Evolutionary conservation across 1,284 basidiomycete genomes (phyloP).

Genomic region (Ustilago cynodontis): DNA sequence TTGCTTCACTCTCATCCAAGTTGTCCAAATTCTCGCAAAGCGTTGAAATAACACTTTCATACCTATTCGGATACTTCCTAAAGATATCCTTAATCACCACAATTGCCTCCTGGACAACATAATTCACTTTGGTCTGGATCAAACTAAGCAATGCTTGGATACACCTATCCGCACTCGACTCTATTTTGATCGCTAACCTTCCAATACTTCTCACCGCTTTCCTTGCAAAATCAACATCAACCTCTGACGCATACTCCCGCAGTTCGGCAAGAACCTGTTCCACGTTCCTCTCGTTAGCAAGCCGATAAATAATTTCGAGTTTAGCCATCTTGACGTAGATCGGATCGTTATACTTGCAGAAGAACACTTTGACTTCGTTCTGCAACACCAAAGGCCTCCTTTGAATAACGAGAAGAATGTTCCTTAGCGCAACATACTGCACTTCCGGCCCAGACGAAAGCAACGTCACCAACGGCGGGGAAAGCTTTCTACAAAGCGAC

Average conservation of each 20-base stretch:
- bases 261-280: slow-evolving; percentile 91
- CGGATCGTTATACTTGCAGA: slow-evolving; percentile 99
- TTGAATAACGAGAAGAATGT: slow-evolving; percentile 96
- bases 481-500: slow-evolving; percentile 94
- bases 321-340: slow-evolving; percentile 99
- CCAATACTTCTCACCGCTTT: slow-evolving; percentile 97
- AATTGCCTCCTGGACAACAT: slow-evolving; percentile 96
- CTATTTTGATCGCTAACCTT: slow-evolving; percentile 95
- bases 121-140: slow-evolving; percentile 92
- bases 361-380: slow-evolving; percentile 98
- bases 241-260: slow-evolving; percentile 98
- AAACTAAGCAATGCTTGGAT: slow-evolving; percentile 87
- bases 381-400: slow-evolving; percentile 89
- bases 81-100: slow-evolving; percentile 99
- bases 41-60: slow-evolving; percentile 92
- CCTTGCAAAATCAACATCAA: slow-evolving; percentile 96
- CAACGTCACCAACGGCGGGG: slow-evolving; percentile 77
- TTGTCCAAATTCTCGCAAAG: slow-evolving; percentile 92
- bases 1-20: slow-evolving; percentile 94
- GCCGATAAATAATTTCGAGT: slow-evolving; percentile 96
- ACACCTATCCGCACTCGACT: slow-evolving; percentile 87
- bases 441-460: slow-evolving; percentile 97
- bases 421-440: slow-evolving; percentile 96
- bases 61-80: slow-evolving; percentile 94
- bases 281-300: slow-evolving; percentile 90